These are phyloP conservation scores for Fusarium odoratissimum DNA, from an alignment of 2,329 filamentous ascomycete species.

Conservation along the genomic window DNA sequence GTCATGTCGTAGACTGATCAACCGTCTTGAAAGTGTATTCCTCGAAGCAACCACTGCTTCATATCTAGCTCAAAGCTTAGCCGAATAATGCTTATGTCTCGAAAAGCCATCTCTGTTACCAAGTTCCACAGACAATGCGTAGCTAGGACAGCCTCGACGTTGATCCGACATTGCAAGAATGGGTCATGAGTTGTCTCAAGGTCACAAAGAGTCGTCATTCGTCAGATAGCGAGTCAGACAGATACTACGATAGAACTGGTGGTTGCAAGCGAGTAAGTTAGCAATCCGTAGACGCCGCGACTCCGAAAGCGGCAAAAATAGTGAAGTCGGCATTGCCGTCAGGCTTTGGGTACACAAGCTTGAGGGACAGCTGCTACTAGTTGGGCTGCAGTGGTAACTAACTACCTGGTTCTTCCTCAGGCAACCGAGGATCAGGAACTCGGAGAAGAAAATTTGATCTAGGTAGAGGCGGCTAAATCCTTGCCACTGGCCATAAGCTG, in stretches of 20 bases:
- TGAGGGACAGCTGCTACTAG: not conserved
- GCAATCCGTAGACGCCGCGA: conserved; percentile 4
- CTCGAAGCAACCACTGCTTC: not conserved
- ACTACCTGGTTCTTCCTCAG: conserved; percentile 2
- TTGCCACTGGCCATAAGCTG: conserved; percentile 28
- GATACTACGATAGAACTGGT: not conserved
- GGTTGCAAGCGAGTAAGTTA: conserved; percentile 35
- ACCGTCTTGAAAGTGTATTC: not conserved
- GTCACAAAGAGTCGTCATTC: conserved; percentile 19
- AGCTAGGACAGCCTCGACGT: not conserved
- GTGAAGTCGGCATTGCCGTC: conserved; percentile 30
- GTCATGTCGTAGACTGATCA: not conserved
- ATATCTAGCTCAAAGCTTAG: not conserved
- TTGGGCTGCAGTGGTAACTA: conserved; percentile 20
- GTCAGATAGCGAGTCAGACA: conserved; percentile 29
- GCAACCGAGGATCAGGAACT: conserved; percentile 7
- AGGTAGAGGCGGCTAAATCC: conserved; percentile 32
- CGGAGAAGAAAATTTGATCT: conserved; percentile 18
- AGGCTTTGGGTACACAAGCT: conserved; percentile 11
- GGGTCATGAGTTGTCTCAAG: not conserved
- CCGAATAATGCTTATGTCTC: too few species aligned
- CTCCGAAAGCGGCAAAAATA: conserved; percentile 35
- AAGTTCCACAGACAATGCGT: not conserved
- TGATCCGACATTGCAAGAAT: not conserved
- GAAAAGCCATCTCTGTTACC: too few species aligned